phyloP scores from a whole-genome alignment of 768 basidiomycete genomes.

The Xanthoconium stramineum region DNA sequence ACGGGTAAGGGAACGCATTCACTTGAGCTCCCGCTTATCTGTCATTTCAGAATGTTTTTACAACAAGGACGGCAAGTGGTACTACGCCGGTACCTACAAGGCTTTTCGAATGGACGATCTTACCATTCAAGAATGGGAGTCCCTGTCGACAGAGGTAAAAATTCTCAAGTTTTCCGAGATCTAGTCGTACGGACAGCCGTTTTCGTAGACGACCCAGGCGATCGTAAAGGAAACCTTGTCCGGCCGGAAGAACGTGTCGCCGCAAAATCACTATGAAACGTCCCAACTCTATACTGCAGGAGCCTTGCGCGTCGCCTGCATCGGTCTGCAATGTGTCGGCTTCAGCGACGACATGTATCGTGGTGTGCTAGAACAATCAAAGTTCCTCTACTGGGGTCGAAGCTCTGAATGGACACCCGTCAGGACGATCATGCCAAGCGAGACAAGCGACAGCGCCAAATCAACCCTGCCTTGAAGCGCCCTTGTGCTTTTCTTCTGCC shows the following conservation, averaged over 20 bases:
- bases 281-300: conserved; percentile 70
- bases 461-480: conserved; percentile 4
- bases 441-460: conserved; percentile 14
- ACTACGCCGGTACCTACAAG: conserved; percentile 78
- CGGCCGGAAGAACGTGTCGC: conserved; percentile 70
- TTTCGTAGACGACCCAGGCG: conserved; percentile 54
- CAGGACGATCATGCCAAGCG: conserved; percentile 8
- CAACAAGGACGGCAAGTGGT: conserved; percentile 77
- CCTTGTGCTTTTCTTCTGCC: not conserved
- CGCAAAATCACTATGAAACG: conserved; percentile 74
- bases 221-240: conserved; percentile 71
- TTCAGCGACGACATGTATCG: conserved; percentile 69
- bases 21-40: not conserved
- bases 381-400: conserved; percentile 25
- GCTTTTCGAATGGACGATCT: conserved; percentile 64
- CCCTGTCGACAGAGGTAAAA: conserved; percentile 59
- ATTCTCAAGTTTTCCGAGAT: not conserved
- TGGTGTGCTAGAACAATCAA: conserved; percentile 62
- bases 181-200: conserved; percentile 6
- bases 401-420: conserved; percentile 13
- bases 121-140: conserved; percentile 65
- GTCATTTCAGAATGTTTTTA: conserved; percentile 66
- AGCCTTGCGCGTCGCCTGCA: conserved; percentile 68
- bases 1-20: conserved; percentile 44
- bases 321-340: conserved; percentile 73